phyloP scores from a whole-genome alignment of 2,329 filamentous ascomycete genomes.

The Epichloe coenophiala region DNA sequence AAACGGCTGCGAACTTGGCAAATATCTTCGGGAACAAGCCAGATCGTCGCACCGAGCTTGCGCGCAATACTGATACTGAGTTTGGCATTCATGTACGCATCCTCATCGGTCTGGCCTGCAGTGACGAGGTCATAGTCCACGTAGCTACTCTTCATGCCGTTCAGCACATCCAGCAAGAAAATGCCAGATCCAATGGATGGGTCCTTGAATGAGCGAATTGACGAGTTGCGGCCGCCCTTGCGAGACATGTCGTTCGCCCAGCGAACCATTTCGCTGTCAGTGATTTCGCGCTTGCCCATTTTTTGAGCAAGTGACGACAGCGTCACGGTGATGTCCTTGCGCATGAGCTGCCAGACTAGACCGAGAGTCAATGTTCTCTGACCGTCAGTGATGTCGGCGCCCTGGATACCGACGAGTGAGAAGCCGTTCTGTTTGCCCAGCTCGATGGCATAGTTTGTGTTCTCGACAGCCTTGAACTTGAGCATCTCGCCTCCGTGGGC shows the following conservation, averaged over 20 bases:
- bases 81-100: slow-evolving; percentile 93
- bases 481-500: slow-evolving; percentile 62
- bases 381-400: slow-evolving; percentile 94
- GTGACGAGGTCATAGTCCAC: slow-evolving; percentile 97
- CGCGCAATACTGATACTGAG: slow-evolving; percentile 94
- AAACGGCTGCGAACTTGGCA: slow-evolving; percentile 81
- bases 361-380: slow-evolving; percentile 87
- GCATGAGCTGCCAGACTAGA: slow-evolving; percentile 97
- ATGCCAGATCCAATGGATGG: slow-evolving; percentile 67
- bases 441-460: slow-evolving; percentile 96
- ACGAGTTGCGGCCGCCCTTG: slow-evolving; percentile 66
- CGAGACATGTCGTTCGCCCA: slow-evolving; percentile 93
- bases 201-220: slow-evolving; percentile 92
- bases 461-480: slow-evolving; percentile 95
- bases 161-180: slow-evolving; percentile 87
- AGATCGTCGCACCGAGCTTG: slow-evolving; percentile 97
- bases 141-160: slow-evolving; percentile 96
- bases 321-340: slow-evolving; percentile 85
- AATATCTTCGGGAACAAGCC: slow-evolving; percentile 97
- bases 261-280: slow-evolving; percentile 87
- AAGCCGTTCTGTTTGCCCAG: slow-evolving; percentile 91
- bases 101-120: slow-evolving; percentile 69
- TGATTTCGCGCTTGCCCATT: slow-evolving; percentile 89
- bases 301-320: slow-evolving; percentile 75
- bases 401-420: slow-evolving; percentile 91